Base-by-base conservation (phyloP, 495 filamentous ascomycete species). In the Xylaria longipes region DNA sequence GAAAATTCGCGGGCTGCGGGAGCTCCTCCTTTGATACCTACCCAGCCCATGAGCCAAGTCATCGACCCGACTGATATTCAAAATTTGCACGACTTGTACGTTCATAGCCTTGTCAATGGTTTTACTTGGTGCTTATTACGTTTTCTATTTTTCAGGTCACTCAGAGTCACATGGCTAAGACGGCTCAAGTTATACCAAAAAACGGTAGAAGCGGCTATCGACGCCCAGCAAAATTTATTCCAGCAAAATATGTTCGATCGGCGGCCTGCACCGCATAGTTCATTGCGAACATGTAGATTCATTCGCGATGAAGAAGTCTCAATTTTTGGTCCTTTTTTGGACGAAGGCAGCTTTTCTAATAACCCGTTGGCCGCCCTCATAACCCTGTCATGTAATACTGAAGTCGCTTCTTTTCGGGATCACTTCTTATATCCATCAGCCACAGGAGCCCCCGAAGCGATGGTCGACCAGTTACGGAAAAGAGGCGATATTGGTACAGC, bases 1-100 rank as follows among this genome's bases (percentile, higher is more conserved):
- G 61, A 46, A 31, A 64, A 31, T 64, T 25, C 39, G 5, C 41
- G 61, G 15, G 61, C 61, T 31, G 61, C 61, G 9, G 61, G 61
- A 64, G 61, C 61, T 64, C 14, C 61, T 45, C 31, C 25, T 25
- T 45, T 27, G 33, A 6, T 33, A 8, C 2, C 61, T 45, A 2
- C 11, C 8, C 61, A 39, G 12, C 39, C 25, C 12, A 11, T 17
- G 46, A 64, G 41, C 61, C 37, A 64, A 46, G 8, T 17, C 25
- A 17, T 33, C 3, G 25, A 64, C 15, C 11, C 25, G 11, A 11
- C 12, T 12, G 3, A 54, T 45, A 64, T 27, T 27, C 37, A 46
- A 31, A 5, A 25, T 9, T 45, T 64, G 14, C 25, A 25, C 61
- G 27, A 45, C 25, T 25, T 64, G 25, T 64, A 45, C 2, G 39